Conservation (phyloP, 208 protist genomes). For the Crithidia acanthocephali region DNA sequence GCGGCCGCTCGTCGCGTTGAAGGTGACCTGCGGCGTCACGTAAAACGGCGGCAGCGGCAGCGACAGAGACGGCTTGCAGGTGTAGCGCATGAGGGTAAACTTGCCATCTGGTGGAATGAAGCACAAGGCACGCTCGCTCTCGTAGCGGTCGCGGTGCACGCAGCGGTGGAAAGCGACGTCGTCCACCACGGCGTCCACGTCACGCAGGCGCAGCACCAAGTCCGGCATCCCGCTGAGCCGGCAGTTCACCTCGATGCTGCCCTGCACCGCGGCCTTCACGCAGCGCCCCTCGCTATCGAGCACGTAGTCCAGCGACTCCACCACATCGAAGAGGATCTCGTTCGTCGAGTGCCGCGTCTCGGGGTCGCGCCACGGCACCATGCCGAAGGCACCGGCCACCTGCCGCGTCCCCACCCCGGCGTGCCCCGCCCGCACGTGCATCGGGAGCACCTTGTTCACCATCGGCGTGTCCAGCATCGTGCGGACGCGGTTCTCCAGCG, state of each 20-base stretch:
- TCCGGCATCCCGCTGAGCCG: slow-evolving; percentile 91
- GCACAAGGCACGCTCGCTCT: slow-evolving; percentile 68
- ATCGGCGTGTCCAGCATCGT: slow-evolving; percentile 64
- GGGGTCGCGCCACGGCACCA: slow-evolving; percentile 83
- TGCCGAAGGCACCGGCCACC: slow-evolving; percentile 11
- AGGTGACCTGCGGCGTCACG: slow-evolving; percentile 88
- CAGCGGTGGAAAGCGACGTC: slow-evolving; percentile 92
- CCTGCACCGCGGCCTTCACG: slow-evolving; percentile 64
- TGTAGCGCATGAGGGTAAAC: slow-evolving; percentile 90
- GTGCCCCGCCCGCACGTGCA: slow-evolving; percentile 10
- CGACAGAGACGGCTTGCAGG: slow-evolving; percentile 48
- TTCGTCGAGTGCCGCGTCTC: slow-evolving; percentile 76
- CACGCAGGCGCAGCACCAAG: slow-evolving; percentile 70
- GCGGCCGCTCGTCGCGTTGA: slow-evolving; percentile 64
- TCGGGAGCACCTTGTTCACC: slow-evolving; percentile 32
- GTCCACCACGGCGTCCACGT: slow-evolving; percentile 65
- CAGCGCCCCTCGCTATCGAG: slow-evolving; percentile 79
- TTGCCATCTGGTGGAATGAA: slow-evolving; percentile 93
- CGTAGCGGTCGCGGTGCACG: slow-evolving; percentile 74
- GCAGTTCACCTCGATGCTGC: slow-evolving; percentile 84
- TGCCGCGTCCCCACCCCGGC: slow-evolving; percentile 29
- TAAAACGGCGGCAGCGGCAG: slow-evolving; percentile 79
- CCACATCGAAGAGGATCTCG: slow-evolving; percentile 94
- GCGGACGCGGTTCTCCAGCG: slow-evolving; percentile 83
- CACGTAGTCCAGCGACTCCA: slow-evolving; percentile 87